Evolutionary conservation across 441 rosid species (phyloP).

Genomic region (Daphne laureola): DNA sequence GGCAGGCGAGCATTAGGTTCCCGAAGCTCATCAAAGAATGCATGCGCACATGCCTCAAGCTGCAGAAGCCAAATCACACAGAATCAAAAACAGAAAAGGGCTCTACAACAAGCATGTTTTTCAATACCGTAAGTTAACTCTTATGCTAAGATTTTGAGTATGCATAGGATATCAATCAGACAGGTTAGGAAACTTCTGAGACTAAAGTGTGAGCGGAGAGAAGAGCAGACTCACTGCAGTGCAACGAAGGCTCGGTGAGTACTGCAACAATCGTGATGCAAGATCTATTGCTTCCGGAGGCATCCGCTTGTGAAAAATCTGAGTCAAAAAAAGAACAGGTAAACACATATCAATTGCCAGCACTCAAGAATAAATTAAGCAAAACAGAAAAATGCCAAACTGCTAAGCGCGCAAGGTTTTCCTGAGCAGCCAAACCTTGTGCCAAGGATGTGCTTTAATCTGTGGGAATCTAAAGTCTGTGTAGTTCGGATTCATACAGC

Average conservation of each 20-base stretch:
- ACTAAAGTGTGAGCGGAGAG: background rate
- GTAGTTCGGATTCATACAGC: conserved; percentile 69
- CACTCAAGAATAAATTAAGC: background rate
- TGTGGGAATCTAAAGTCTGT: conserved; percentile 64
- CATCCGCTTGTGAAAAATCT: conserved; percentile 70
- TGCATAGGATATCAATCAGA: background rate
- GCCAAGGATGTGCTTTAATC: conserved; percentile 68
- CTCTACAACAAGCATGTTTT: background rate
- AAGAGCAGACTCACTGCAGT: conserved; percentile 44
- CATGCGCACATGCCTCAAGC: conserved; percentile 67
- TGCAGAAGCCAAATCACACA: conserved; percentile 15
- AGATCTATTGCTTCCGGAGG: conserved; percentile 79
- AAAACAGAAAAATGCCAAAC: background rate
- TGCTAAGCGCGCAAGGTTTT: background rate
- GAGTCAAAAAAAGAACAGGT: conserved; percentile 8
- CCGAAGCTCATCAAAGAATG: conserved; percentile 66
- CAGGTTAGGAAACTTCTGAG: background rate
- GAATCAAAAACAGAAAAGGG: background rate
- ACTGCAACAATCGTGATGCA: conserved; percentile 64
- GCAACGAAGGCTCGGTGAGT: conserved; percentile 65
- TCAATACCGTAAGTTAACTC: too few relatives aligned
- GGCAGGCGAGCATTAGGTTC: conserved; percentile 64
- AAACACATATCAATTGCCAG: background rate
- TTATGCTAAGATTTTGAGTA: too few relatives aligned
- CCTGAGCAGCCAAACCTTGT: conserved; percentile 32